A percentile compares a stretch with the other conserved stretches of the same genome.
phyloP scores from a whole-genome alignment of 306 rosid species.

The Canavalia ensiformis region DNA sequence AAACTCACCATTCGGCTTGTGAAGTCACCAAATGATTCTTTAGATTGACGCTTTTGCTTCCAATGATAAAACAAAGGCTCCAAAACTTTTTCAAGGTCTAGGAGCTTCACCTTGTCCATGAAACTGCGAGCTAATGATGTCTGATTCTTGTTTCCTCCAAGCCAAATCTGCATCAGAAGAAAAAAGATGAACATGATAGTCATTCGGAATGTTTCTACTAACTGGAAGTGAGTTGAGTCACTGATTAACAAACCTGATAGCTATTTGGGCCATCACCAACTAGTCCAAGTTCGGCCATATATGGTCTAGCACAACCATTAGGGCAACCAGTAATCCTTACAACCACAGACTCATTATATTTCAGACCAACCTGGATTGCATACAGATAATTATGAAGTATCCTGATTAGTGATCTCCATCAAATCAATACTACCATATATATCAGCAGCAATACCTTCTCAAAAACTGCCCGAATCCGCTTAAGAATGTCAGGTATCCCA shows the following conservation, averaged over 20 bases:
- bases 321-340: conserved; percentile 97
- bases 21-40: conserved; percentile 92
- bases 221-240: conserved; percentile 32
- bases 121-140: conserved; percentile 79
- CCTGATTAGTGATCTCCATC: conserved; percentile 35
- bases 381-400: conserved; percentile 17
- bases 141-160: conserved; percentile 90
- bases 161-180: conserved; percentile 76
- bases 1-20: conserved; percentile 77
- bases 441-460: conserved; percentile 73
- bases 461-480: conserved; percentile 88
- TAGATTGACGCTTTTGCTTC: conserved; percentile 90
- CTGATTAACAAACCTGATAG: conserved; percentile 78
- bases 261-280: conserved; percentile 99
- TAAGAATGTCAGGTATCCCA: conserved; percentile 89
- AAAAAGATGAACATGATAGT: not conserved
- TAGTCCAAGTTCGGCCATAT: conserved; percentile 98
- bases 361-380: conserved; percentile 84
- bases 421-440: conserved; percentile 14
- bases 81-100: conserved; percentile 88
- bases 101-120: conserved; percentile 93
- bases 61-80: conserved; percentile 93
- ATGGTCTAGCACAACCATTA: conserved; percentile 95
- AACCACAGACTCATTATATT: conserved; percentile 88
- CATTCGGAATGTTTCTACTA: conserved; percentile 12